Percentiles rank a stretch among this genome's conserved stretches.
phyloP scores from a whole-genome alignment of 2,329 filamentous ascomycete genomes.

The Annulohypoxylon truncatum region DNA sequence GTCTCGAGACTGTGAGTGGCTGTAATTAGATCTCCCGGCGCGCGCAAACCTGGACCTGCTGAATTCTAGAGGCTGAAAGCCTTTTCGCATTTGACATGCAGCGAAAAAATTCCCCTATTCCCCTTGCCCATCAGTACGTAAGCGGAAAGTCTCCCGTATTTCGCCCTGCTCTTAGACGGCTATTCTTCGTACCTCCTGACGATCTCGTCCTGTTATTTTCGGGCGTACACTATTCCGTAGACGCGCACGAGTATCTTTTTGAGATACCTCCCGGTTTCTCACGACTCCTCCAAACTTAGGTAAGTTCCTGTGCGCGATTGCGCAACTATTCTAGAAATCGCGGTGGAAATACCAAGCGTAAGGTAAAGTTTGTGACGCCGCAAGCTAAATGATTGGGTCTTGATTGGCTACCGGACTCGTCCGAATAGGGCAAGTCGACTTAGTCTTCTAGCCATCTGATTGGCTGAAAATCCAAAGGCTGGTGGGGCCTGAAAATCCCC shows the following conservation, averaged over 20 bases:
- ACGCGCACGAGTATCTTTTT: not conserved
- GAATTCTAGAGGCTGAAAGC: conserved; percentile 30
- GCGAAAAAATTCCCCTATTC: conserved; percentile 23
- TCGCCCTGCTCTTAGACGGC: conserved; percentile 8
- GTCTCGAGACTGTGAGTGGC: conserved; percentile 41
- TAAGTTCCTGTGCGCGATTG: not conserved
- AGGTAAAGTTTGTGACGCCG: conserved; percentile 9
- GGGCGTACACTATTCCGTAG: not conserved
- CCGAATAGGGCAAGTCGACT: conserved; percentile 31
- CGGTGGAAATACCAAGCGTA: conserved; percentile 4
- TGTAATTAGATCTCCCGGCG: conserved; percentile 33
- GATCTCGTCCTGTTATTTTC: conserved; percentile 22
- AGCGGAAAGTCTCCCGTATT: conserved; percentile 19
- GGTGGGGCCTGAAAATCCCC: conserved; percentile 11
- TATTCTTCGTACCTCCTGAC: conserved; percentile 28
- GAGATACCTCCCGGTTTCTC: not conserved
- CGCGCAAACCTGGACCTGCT: conserved; percentile 18
- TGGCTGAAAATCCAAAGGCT: conserved; percentile 17
- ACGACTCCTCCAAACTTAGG: not conserved
- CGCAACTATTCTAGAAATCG: conserved; percentile 1
- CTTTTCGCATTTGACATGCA: conserved; percentile 10
- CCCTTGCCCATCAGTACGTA: conserved; percentile 29
- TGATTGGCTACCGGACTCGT: conserved; percentile 27
- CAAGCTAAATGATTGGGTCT: not conserved
- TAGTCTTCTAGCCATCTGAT: conserved; percentile 18